Base-by-base conservation (phyloP, 345 rosid genomes). In the Eucalyptus sideroxylon region DNA sequence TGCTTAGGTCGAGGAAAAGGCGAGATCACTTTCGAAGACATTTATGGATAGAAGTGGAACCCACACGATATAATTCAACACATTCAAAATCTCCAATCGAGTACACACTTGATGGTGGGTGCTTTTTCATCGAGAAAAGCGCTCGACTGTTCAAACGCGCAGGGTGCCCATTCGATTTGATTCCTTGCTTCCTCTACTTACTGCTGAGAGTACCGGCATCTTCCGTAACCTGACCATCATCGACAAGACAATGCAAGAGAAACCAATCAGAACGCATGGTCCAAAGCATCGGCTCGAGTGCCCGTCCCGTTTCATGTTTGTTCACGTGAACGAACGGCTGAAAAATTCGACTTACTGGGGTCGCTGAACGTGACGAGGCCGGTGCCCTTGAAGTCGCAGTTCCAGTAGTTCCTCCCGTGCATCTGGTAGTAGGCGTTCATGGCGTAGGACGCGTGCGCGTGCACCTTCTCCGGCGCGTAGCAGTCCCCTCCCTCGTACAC, bases 381-480 rank as follows among this genome's bases (percentile, higher is more conserved):
- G 23, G 95, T 92, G 85, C 94, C 97, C 88, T 94, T 94, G 92
- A 95, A 95, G 90, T 94, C 96, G 72, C 96, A 95, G 89, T 95
- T 95, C 97, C 97, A 95, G 87, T 95, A 95, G 89, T 94, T 95
- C 89, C 97, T 94, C 4, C 97, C 97, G 86, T 94, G 97, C 93
- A 94, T 94, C 87, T 94, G 96, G 88, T 95, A 94, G 88, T 95
- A 94, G 47, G 94, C 93, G 90, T 95, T 95, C 96, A 95, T 94
- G 90, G 96, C 95, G 88, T 87, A 94, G 12, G 96, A 95, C 7
- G 97, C 95, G 88, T 93, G 97, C 2, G 97, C 96, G 86, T 94
- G 95, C n/a, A 95, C 86, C 92, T 93, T 95, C 56, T 92, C 91
- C 8, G 95, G 94, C 11, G 89, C 91, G 87, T 89, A 95, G 87